Evolutionary conservation across 768 basidiomycete genomes (phyloP).

Genomic region (Candolleomyces eurysporus): DNA sequence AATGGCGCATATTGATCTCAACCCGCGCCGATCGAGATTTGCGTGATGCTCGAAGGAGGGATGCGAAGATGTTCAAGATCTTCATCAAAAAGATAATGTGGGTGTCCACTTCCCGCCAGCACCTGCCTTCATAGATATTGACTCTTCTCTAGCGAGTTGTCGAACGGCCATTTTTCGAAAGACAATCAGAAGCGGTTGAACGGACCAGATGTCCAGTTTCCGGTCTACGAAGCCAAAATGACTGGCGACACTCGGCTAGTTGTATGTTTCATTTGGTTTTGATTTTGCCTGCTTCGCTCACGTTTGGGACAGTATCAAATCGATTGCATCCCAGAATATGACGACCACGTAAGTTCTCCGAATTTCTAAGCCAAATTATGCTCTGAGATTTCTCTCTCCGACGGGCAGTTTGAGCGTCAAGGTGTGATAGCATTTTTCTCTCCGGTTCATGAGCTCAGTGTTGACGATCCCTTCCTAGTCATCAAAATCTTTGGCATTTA

Average conservation of each 20-base stretch:
- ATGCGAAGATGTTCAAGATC: constrained; percentile 46
- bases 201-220: constrained; percentile 40
- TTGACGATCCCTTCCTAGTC: constrained; percentile 15
- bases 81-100: constrained; percentile 70
- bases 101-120: constrained; percentile 11
- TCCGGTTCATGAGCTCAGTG: neutral
- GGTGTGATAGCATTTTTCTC: constrained; percentile 9
- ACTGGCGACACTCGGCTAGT: constrained; percentile 49
- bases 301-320: constrained; percentile 41
- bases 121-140: too few species aligned
- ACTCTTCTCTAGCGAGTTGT: constrained; percentile 53
- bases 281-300: neutral
- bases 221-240: constrained; percentile 71
- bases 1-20: constrained; percentile 60
- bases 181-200: constrained; percentile 65
- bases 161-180: constrained; percentile 63
- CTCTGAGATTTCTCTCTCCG: neutral
- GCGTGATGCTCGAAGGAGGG: constrained; percentile 42
- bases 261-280: constrained; percentile 26
- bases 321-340: constrained; percentile 42
- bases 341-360: constrained; percentile 3
- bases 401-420: constrained; percentile 24
- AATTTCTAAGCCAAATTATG: neutral
- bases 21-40: constrained; percentile 48
- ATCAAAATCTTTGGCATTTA: constrained; percentile 38